Evolutionary conservation across 1,139 yeast species (phyloP).

Genomic region (Sugiyamaella paludigena): DNA sequence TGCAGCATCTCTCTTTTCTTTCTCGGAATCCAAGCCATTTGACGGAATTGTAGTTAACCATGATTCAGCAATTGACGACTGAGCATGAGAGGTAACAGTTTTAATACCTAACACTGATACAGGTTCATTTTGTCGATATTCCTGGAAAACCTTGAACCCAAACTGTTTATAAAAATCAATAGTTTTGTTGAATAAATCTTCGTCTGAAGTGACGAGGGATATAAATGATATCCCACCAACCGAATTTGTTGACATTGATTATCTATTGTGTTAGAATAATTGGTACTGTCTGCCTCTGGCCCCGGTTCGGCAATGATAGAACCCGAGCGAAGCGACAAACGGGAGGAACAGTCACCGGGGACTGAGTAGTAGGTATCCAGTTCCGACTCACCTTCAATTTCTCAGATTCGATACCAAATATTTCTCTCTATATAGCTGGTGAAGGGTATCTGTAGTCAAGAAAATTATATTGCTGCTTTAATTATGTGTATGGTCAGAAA

Average conservation of each 20-base stretch:
- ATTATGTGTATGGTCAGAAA: too few species aligned
- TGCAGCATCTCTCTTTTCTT: not conserved
- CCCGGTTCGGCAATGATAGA: not conserved
- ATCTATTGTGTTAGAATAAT: not conserved
- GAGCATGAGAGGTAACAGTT: conserved; percentile 32
- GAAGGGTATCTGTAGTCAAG: too few species aligned
- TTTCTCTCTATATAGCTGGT: too few species aligned
- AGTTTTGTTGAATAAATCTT: conserved; percentile 45
- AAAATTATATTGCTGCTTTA: too few species aligned
- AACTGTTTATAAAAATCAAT: conserved; percentile 53
- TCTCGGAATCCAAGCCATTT: not conserved
- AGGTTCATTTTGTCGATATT: conserved; percentile 38
- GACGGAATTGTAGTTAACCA: conserved; percentile 32
- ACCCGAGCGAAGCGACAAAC: too few species aligned
- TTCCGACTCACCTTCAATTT: too few species aligned
- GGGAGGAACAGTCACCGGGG: too few species aligned
- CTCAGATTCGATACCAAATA: too few species aligned
- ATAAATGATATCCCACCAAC: conserved; percentile 43
- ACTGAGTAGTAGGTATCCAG: not conserved
- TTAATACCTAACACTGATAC: conserved; percentile 27
- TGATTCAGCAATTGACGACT: conserved; percentile 27
- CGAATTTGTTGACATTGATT: not conserved
- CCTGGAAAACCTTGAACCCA: conserved; percentile 54
- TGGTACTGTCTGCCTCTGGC: not conserved
- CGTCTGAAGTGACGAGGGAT: conserved; percentile 58